Evolutionary conservation across 2,329 filamentous ascomycete species (phyloP).

Genomic region (Coleophoma crateriformis): DNA sequence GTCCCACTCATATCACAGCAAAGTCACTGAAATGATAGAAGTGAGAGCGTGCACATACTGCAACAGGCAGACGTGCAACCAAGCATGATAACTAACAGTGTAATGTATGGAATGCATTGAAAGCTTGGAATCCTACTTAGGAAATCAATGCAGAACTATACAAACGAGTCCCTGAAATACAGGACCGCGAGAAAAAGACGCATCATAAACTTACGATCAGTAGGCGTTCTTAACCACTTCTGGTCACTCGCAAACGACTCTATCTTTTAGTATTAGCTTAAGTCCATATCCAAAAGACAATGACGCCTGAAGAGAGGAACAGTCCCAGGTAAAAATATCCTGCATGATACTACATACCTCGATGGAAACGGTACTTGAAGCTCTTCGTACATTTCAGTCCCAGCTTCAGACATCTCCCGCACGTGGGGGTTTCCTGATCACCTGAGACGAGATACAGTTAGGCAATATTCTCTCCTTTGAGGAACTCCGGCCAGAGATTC

Average conservation of each 20-base stretch:
- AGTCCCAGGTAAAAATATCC: not conserved
- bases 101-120: no score
- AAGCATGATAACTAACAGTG: no score
- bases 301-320: no score
- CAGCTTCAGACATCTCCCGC: slow-evolving; percentile 11
- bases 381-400: slow-evolving; percentile 11
- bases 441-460: slow-evolving; percentile 4
- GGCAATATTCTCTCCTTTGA: not conserved
- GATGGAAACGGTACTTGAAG: slow-evolving; percentile 10
- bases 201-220: slow-evolving; percentile 6
- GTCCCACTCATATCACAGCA: no score
- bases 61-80: no score
- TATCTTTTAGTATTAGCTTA: not conserved
- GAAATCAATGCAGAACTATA: no score
- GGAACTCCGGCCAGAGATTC: not conserved
- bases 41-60: no score
- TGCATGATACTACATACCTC: slow-evolving; percentile 4
- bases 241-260: slow-evolving; percentile 9
- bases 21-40: no score
- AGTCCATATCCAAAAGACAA: not conserved
- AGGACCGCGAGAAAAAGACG: no score
- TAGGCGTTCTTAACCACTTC: slow-evolving; percentile 10
- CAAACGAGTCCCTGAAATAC: no score
- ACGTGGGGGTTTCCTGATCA: slow-evolving; percentile 13
- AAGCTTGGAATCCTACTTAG: no score